Evolutionary conservation across 192 early-diverging fungal genomes (phyloP), one percentile per base, ranked within the genome.

Genomic region (Chytriomyces hyalinus): DNA sequence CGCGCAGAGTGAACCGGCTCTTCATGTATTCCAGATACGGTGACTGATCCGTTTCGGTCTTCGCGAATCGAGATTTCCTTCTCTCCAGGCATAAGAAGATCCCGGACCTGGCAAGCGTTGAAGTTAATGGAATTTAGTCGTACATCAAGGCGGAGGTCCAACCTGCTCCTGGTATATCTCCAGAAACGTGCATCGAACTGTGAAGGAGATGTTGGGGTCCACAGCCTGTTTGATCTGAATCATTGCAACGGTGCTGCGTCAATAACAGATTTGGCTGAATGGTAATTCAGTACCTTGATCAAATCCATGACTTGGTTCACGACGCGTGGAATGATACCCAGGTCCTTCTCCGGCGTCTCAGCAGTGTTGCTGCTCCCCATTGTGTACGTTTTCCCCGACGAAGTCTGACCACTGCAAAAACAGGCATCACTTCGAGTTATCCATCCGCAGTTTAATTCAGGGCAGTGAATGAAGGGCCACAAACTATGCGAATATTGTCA

Each of bases 401-500:
- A 81, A 6, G 88, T 89, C 65, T 89, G 88, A 15, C 88, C 87
- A 67, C 81, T 81, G 48, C 53, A 15, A 17, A 15, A 17, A 36
- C 36, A 36, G 17, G 49, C 5, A n/a, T 28, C 7, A 22, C 0
- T 63, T 59, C 8, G 44, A 36, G 53, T 53, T 49, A 28, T 24
- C 46, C n/a, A 15, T 22, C 6, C 47, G n/a, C 47, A 47, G 36
- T 36, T 36, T 3, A 36, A 10, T 43, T 43, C 15, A 5, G 24
- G 10, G 62, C 8, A 10, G 43, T 1, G 22, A 20, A 57, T 57
- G 53, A 20, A n/a, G 15, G 1, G 53, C 53, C 20, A 53, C 76
- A 62, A 75, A 85, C 83, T 87, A 86, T 60, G 96, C 95, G 67
- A 97, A 87, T 60, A 99, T 92, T 1, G 97, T 97, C 43, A 93